Evolutionary conservation across 306 rosid species (phyloP), one percentile per base, ranked within the genome.

Genomic region (Calophaca sinica): DNA sequence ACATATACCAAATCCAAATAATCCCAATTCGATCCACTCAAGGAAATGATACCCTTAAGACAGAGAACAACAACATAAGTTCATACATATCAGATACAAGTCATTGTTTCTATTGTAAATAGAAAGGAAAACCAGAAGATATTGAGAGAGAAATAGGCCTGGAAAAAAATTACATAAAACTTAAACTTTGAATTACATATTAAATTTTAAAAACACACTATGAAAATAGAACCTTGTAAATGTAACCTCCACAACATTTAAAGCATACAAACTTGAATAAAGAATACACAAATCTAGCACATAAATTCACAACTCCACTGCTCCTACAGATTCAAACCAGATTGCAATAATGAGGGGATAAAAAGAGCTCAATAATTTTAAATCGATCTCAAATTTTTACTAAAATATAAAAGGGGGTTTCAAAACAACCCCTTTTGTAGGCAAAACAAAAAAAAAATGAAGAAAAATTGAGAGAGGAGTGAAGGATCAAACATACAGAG

Each of bases 401-500:
- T 20, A 20, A 67, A 3, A 12, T 5, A 44, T 1, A 66, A 75
- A 63, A n/a, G 39, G n/a, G 67, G 7, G 36, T 57, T 45, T 55
- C 45, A 58, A 49, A 70, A 70, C 10, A 20, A 20, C 26, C 26
- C 26, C 26, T 20, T 20, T 20, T 20, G 26, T 0, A 20, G 26
- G 26, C 26, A 20, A 20, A n/a, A n/a, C n/a, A n/a, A n/a, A 2
- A 33, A 33, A 41, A 41, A 28, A 58, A 6, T 10, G 53, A 54
- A 33, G 10, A 61, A 29, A 62, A 53, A 8, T 13, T n/a, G 33
- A 70, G 33, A 71, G 38, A 73, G 72, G 53, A 72, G 38, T 32
- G 29, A 61, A 60, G 33, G 79, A 53, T 29, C 44, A 66, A 75
- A 73, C 87, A 53, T 87, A 94, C 98, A 73, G 91, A 79, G 79